Evolutionary conservation across 352 stramenopile species (phyloP).

Genomic region (Thalassiosira exigua): DNA sequence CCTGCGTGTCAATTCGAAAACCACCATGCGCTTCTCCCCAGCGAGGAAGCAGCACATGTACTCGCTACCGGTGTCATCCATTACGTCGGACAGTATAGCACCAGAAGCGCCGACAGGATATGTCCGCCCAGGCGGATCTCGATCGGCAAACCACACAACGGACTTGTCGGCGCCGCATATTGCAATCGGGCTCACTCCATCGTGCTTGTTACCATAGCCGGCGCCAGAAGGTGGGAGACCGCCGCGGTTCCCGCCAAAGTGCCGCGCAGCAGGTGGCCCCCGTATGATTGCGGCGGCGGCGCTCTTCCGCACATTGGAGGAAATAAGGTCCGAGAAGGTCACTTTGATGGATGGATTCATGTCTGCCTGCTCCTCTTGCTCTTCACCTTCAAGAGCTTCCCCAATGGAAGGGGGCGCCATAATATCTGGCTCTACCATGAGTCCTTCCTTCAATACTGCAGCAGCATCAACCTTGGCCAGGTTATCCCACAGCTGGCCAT

Average conservation of each 20-base stretch:
- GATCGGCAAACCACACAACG: conserved; percentile 78
- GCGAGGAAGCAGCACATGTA: conserved; percentile 86
- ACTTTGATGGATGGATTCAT: conserved; percentile 61
- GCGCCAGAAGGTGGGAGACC: conserved; percentile 55
- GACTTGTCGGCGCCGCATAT: conserved; percentile 85
- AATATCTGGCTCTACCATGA: too few species aligned
- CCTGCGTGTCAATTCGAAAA: conserved; percentile 66
- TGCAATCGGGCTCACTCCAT: conserved; percentile 75
- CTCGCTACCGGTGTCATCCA: conserved; percentile 77
- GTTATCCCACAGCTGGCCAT: conserved; percentile 16
- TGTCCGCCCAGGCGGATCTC: conserved; percentile 74
- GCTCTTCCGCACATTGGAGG: conserved; percentile 73
- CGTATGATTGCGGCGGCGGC: conserved; percentile 78
- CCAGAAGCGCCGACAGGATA: conserved; percentile 84
- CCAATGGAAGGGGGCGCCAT: too few species aligned
- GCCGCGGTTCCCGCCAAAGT: conserved; percentile 85
- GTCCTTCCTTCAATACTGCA: too few species aligned
- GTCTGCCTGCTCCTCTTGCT: too few species aligned
- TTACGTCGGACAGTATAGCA: conserved; percentile 82
- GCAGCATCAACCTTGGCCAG: conserved; percentile 9
- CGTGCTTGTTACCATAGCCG: conserved; percentile 42
- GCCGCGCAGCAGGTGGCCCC: conserved; percentile 81
- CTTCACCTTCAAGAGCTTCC: too few species aligned
- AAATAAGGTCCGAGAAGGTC: conserved; percentile 67
- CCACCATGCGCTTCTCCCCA: conserved; percentile 84